Conservation (phyloP, 192 early-diverging fungal genomes). For the Linnemannia zychae region DNA sequence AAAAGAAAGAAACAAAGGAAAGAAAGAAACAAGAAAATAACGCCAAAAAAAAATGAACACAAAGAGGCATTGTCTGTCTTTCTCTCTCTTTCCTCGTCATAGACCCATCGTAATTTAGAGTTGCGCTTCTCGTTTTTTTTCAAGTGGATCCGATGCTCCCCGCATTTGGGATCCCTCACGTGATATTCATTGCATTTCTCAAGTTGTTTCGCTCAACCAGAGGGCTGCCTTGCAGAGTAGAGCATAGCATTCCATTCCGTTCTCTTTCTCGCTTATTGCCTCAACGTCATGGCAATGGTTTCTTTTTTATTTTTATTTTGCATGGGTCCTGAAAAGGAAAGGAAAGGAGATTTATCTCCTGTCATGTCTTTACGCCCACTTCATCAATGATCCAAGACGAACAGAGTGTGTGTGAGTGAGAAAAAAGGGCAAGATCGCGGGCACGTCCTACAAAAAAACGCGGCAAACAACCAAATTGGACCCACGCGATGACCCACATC, state of each 20-base stretch:
- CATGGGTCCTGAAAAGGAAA: slow-evolving; percentile 4
- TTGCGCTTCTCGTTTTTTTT: background rate
- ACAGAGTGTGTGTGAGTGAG: too few relatives aligned
- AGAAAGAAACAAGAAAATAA: background rate
- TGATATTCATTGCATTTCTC: background rate
- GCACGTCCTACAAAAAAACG: background rate
- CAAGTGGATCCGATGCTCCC: background rate
- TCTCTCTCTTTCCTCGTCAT: background rate
- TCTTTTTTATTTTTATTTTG: background rate
- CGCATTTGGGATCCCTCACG: background rate
- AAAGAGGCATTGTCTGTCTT: background rate
- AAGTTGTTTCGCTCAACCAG: background rate
- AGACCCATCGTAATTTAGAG: background rate
- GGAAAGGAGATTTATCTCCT: too few relatives aligned
- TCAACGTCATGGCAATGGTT: background rate
- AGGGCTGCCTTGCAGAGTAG: background rate
- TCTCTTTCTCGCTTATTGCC: background rate
- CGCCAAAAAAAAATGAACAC: background rate
- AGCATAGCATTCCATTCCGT: background rate
- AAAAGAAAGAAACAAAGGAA: background rate
- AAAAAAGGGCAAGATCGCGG: background rate
- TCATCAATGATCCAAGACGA: too few relatives aligned
- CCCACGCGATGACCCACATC: background rate
- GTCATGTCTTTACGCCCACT: background rate
- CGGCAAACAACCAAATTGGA: background rate